Evolutionary conservation across 2,329 filamentous ascomycete species (phyloP).

Genomic region (Onygenales sp.): DNA sequence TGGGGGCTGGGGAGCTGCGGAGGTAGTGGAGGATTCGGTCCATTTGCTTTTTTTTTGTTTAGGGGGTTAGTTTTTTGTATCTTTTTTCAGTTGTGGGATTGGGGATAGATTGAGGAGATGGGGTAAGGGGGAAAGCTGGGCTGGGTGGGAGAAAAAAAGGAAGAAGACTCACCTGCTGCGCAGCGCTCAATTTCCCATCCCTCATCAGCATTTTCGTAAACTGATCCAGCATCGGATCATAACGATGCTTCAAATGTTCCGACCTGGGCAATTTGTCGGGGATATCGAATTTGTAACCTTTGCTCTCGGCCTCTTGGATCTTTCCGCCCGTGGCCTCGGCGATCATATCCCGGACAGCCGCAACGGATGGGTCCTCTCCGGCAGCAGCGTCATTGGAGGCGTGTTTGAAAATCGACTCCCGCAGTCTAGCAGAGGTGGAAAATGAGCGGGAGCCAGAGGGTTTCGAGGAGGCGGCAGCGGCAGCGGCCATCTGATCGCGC

Average conservation of each 20-base stretch:
- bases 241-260: slow-evolving; percentile 65
- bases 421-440: slow-evolving; percentile 44
- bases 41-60: slow-evolving; percentile 60
- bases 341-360: slow-evolving; percentile 28
- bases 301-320: slow-evolving; percentile 25
- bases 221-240: slow-evolving; percentile 76
- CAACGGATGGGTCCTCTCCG: slow-evolving; percentile 22
- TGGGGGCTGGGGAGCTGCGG: slow-evolving; percentile 73
- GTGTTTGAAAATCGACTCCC: slow-evolving; percentile 10
- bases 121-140: slow-evolving; percentile 2
- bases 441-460: slow-evolving; percentile 40
- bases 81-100: neutral
- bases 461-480: neutral
- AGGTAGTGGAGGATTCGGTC: slow-evolving; percentile 70
- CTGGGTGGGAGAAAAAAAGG: slow-evolving; percentile 3
- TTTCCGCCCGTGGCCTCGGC: slow-evolving; percentile 19
- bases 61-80: neutral
- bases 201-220: slow-evolving; percentile 85
- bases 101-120: neutral
- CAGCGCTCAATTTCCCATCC: slow-evolving; percentile 79
- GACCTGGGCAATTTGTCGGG: slow-evolving; percentile 57
- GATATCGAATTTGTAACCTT: slow-evolving; percentile 69
- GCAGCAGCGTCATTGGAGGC: slow-evolving; percentile 3
- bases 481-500: slow-evolving; percentile 37
- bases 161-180: slow-evolving; percentile 60